Conservation (phyloP, 192 early-diverging fungal genomes). For the Podila clonocystis region DNA sequence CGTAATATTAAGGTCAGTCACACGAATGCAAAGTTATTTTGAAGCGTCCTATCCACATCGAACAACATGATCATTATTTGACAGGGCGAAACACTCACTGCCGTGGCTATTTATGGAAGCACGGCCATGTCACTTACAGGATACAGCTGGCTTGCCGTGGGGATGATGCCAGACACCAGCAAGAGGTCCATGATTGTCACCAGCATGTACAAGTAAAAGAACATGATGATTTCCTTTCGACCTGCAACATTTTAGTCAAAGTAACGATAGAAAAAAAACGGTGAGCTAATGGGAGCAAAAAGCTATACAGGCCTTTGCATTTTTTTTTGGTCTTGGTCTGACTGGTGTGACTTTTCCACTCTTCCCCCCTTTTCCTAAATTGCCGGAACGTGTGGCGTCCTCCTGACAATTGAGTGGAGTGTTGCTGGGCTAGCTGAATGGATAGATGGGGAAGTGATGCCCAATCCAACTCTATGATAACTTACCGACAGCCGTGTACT, state of each 20-base stretch:
- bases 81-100: not conserved
- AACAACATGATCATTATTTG: not conserved
- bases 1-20: slow-evolving; percentile 1
- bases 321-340: not conserved
- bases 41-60: not conserved
- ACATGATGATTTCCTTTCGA: slow-evolving; percentile 91
- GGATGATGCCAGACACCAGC: slow-evolving; percentile 81
- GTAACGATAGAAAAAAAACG: not conserved
- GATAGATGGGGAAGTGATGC: not conserved
- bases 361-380: not conserved
- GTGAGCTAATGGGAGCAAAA: not conserved
- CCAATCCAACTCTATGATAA: not conserved
- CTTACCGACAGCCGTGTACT: slow-evolving; percentile 97
- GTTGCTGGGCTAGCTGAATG: not conserved
- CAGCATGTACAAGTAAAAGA: slow-evolving; percentile 86
- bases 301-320: not conserved
- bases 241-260: slow-evolving; percentile 54
- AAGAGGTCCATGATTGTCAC: slow-evolving; percentile 81
- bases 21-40: not conserved
- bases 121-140: slow-evolving; percentile 55
- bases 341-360: not conserved
- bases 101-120: not conserved
- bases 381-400: not conserved
- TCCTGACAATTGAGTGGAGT: not conserved
- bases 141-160: slow-evolving; percentile 69